phyloP scores from a whole-genome alignment of 1,284 basidiomycete species.

The Austroboletus novae-zelandiae region DNA sequence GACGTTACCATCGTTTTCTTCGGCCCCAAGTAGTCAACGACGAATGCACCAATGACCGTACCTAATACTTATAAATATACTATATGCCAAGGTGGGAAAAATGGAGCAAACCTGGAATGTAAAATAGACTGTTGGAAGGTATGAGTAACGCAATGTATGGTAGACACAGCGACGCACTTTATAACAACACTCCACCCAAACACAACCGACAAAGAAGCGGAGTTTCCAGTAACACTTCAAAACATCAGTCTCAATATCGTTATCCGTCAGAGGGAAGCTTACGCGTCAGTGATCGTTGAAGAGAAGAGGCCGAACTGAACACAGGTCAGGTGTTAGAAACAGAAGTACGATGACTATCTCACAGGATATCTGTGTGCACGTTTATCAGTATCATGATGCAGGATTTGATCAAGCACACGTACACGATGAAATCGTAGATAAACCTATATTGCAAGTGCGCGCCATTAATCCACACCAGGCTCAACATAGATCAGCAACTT shows the following conservation, averaged over 20 bases:
- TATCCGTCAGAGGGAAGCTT: constrained; percentile 17
- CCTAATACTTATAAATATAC: constrained; percentile 37
- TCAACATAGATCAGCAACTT: constrained; percentile 10
- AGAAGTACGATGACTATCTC: constrained; percentile 23
- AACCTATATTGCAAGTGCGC: constrained; percentile 53
- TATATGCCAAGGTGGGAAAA: neutral
- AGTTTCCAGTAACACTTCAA: constrained; percentile 56
- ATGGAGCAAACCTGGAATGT: constrained; percentile 51
- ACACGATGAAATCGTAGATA: constrained; percentile 81
- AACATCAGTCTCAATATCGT: neutral
- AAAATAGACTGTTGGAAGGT: constrained; percentile 57
- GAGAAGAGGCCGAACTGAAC: constrained; percentile 80
- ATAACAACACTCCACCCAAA: constrained; percentile 80
- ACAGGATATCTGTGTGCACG: constrained; percentile 53
- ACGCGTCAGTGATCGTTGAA: constrained; percentile 73
- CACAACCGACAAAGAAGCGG: constrained; percentile 49
- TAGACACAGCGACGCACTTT: constrained; percentile 48
- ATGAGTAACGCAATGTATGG: neutral
- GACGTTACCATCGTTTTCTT: constrained; percentile 69
- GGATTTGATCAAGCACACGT: constrained; percentile 27
- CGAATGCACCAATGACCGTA: constrained; percentile 73
- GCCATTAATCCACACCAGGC: neutral
- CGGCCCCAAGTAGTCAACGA: constrained; percentile 73
- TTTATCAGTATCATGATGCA: neutral
- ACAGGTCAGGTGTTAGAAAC: constrained; percentile 2